Base-by-base conservation (phyloP, 1,284 basidiomycete species). In the Sporisorium iseilematis-ciliati region DNA sequence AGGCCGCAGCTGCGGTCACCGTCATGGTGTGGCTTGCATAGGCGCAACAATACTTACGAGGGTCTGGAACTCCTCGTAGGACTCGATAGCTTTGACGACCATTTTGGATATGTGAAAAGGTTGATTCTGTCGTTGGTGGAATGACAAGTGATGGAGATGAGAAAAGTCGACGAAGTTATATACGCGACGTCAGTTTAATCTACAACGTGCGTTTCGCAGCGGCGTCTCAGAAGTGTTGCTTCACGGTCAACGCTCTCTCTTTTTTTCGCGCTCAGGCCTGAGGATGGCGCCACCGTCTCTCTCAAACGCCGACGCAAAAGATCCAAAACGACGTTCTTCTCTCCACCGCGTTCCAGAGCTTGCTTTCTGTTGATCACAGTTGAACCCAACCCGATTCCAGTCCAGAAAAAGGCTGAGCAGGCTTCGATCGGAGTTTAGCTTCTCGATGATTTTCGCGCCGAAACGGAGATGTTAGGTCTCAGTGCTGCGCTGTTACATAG, bases 61-160 rank as follows among this genome's bases (percentile, higher is more conserved):
- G 41, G 84, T 69, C 82, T 89, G 82, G 88, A 90, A 91, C 82
- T 90, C 87, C n/a, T 87, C 87, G 82, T 87, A 86, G 59, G 87
- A 88, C 75, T 86, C 86, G 85, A 91, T 88, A 75, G 85, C 85
- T 62, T 87, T 87, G 82, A 90, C 89, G 66, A 74, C 71, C 80
- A 82, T 83, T 46, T 38, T 75, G 52, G 38, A 38, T 48, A 38
- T 35, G 20, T 16, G 29, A 12, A 35, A 20, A 20, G 31, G 31
- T 25, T 12, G 54, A 7, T 12, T 42, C 33, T 25, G 20, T 38
- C 35, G 46, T 58, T 25, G 52, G 16, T 23, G 25, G 21, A 55
- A 21, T 49, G 21, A 31, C 7, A 14, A 23, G 10, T 31, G 33
- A 16, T 29, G 26, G 38, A 31, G 41, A 2, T n/a, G 45, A 29